Evolutionary conservation across 2,329 filamentous ascomycete species (phyloP).

Genomic region (Colletotrichum truncatum): DNA sequence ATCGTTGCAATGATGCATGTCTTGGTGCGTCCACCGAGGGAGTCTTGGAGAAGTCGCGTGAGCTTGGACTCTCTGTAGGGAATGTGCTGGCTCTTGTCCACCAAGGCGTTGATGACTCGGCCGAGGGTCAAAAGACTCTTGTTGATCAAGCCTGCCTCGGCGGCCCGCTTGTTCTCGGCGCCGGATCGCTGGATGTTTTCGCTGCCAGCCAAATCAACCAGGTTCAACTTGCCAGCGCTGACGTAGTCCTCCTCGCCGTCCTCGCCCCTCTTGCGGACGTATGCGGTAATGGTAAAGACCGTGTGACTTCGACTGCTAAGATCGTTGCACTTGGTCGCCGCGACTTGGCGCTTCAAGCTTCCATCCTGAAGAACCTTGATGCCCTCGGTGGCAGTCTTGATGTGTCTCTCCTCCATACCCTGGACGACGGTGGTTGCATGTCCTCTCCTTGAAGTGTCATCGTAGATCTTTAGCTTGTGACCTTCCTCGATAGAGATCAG

Average conservation of each 20-base stretch:
- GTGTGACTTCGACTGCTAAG: constrained; percentile 97
- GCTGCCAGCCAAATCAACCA: constrained; percentile 95
- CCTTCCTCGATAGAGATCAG: constrained; percentile 84
- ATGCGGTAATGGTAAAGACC: constrained; percentile 94
- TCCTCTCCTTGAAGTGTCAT: constrained; percentile 88
- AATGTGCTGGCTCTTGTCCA: constrained; percentile 90
- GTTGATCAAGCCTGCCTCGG: constrained; percentile 96
- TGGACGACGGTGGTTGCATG: constrained; percentile 88
- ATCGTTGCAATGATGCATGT: constrained; percentile 99
- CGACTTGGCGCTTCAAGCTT: constrained; percentile 95
- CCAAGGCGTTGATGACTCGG: constrained; percentile 95
- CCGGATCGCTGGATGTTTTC: constrained; percentile 98
- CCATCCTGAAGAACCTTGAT: constrained; percentile 90
- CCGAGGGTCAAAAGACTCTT: constrained; percentile 95
- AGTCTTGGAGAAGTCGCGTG: constrained; percentile 78
- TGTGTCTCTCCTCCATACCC: constrained; percentile 97
- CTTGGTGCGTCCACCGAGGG: constrained; percentile 92
- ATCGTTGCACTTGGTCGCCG: constrained; percentile 99
- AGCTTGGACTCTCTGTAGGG: constrained; percentile 95
- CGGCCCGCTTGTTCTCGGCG: constrained; percentile 96
- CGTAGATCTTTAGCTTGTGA: constrained; percentile 92
- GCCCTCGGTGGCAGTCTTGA: constrained; percentile 84
- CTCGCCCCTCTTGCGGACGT: constrained; percentile 83
- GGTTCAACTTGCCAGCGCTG: constrained; percentile 90
- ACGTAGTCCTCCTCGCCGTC: constrained; percentile 91